A percentile compares a stretch with the other conserved stretches of the same genome.
These are phyloP conservation scores for Corrigiola litoralis DNA, from an alignment of 179 eudicot species.

Conservation along the genomic window DNA sequence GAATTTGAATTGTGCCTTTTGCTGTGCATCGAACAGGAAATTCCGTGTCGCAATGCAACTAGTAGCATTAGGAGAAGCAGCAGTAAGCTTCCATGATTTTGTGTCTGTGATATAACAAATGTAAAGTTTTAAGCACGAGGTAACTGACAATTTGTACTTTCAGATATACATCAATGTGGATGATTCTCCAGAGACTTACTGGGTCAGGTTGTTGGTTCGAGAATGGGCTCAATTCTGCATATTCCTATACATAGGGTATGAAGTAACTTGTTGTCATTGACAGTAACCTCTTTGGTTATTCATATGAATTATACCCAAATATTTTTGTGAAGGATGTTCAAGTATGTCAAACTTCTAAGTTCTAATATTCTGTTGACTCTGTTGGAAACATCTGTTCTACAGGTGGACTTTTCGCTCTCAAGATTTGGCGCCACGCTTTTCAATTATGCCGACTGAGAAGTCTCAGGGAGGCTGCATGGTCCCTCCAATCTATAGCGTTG, in stretches of 20 bases:
- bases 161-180: conserved; percentile 77
- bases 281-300: background rate
- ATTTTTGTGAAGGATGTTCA: background rate
- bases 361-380: background rate
- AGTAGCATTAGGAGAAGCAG: conserved; percentile 76
- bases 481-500: conserved; percentile 87
- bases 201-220: conserved; percentile 76
- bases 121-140: background rate
- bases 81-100: conserved; percentile 42
- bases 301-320: background rate
- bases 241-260: conserved; percentile 83
- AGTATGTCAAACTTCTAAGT: background rate
- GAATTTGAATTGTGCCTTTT: background rate
- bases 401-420: conserved; percentile 95
- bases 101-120: background rate
- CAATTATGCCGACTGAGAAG: conserved; percentile 72
- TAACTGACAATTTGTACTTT: conserved; percentile 6
- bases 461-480: conserved; percentile 38
- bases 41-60: conserved; percentile 83
- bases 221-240: conserved; percentile 90
- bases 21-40: conserved; percentile 49
- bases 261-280: background rate
- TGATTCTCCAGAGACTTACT: conserved; percentile 60
- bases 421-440: conserved; percentile 74
- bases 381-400: conserved; percentile 4